phyloP scores from a whole-genome alignment of 805 yeast species.

The Pichia deserticola region DNA sequence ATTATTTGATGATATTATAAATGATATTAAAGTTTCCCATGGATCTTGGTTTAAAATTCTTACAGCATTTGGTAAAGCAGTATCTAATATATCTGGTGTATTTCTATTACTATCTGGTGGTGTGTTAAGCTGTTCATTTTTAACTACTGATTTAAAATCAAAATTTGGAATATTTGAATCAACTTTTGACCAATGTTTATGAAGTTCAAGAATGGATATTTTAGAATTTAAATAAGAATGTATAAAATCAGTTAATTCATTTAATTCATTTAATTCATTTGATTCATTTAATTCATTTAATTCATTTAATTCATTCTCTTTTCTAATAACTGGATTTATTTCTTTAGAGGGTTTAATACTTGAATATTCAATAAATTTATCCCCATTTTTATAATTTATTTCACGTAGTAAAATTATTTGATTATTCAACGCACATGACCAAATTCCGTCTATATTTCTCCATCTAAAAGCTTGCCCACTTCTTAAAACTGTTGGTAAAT shows the following conservation, averaged over 20 bases:
- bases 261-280: slow-evolving; percentile 9
- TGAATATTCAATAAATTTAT: slow-evolving; percentile 42
- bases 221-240: slow-evolving; percentile 65
- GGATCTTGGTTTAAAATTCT: slow-evolving; percentile 90
- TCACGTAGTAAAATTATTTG: slow-evolving; percentile 51
- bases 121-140: not conserved
- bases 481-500: slow-evolving; percentile 57
- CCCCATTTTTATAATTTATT: slow-evolving; percentile 17
- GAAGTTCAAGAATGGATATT: slow-evolving; percentile 45
- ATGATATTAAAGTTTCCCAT: slow-evolving; percentile 88
- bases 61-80: slow-evolving; percentile 31
- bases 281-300: too few species aligned
- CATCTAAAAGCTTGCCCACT: slow-evolving; percentile 85
- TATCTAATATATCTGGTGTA: not conserved
- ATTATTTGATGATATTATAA: slow-evolving; percentile 93
- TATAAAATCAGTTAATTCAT: slow-evolving; percentile 33
- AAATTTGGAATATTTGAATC: slow-evolving; percentile 42
- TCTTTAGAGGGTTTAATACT: slow-evolving; percentile 24
- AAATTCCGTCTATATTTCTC: slow-evolving; percentile 54
- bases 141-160: not conserved
- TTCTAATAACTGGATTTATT: not conserved
- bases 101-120: slow-evolving; percentile 12
- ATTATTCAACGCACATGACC: slow-evolving; percentile 58
- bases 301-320: slow-evolving; percentile 30
- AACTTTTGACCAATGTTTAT: slow-evolving; percentile 50